Evolutionary conservation across 2,329 filamentous ascomycete species (phyloP).

Genomic region (Penicillium sp.): DNA sequence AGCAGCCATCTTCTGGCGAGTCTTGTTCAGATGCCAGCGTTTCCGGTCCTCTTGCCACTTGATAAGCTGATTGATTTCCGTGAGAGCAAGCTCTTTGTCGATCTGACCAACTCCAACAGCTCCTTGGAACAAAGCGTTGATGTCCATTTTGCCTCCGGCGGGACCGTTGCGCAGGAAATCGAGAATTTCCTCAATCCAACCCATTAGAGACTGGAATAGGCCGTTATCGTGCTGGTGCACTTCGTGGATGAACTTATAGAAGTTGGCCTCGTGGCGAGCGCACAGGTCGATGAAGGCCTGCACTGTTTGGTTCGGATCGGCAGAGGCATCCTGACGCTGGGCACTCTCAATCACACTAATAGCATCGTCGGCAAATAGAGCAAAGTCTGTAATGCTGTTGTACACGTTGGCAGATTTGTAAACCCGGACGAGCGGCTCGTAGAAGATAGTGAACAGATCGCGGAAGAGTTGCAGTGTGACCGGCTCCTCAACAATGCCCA

Average conservation of each 20-base stretch:
- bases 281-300: slow-evolving; percentile 98
- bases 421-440: slow-evolving; percentile 91
- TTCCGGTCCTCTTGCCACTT: slow-evolving; percentile 93
- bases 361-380: slow-evolving; percentile 86
- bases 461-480: slow-evolving; percentile 96
- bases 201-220: slow-evolving; percentile 93
- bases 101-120: slow-evolving; percentile 66
- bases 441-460: slow-evolving; percentile 97
- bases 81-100: slow-evolving; percentile 68
- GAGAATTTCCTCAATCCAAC: slow-evolving; percentile 92
- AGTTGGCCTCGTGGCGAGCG: slow-evolving; percentile 89
- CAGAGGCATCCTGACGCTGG: slow-evolving; percentile 75
- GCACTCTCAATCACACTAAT: slow-evolving; percentile 73
- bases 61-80: slow-evolving; percentile 82
- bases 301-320: slow-evolving; percentile 96
- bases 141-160: slow-evolving; percentile 78
- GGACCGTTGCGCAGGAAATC: slow-evolving; percentile 89
- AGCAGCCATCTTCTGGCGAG: slow-evolving; percentile 96
- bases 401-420: slow-evolving; percentile 99
- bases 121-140: slow-evolving; percentile 88
- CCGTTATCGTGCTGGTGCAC: slow-evolving; percentile 96
- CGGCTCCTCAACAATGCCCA: slow-evolving; percentile 89
- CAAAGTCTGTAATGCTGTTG: slow-evolving; percentile 94
- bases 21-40: slow-evolving; percentile 98
- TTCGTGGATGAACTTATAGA: slow-evolving; percentile 99